These are phyloP conservation scores for Skeletonema menzelii DNA, from an alignment of 108 stramenopile genomes.

Conservation along the genomic window DNA sequence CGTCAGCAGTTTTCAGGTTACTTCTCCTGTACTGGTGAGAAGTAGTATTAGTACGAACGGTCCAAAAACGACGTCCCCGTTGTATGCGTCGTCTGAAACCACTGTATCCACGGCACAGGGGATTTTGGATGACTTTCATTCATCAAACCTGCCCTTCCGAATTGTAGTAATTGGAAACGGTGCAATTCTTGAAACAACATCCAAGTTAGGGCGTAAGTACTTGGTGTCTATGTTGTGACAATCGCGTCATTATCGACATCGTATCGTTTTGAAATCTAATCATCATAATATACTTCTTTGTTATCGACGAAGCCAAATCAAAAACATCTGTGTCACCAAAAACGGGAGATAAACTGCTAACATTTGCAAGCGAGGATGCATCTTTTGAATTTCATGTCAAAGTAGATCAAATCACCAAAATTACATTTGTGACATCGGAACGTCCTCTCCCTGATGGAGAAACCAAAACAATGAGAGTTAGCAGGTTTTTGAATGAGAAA, in stretches of 20 bases:
- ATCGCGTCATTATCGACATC: neutral
- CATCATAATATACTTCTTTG: neutral
- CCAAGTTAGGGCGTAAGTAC: conserved; percentile 26
- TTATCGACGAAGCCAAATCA: conserved; percentile 42
- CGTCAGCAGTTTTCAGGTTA: neutral
- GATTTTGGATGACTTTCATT: conserved; percentile 52
- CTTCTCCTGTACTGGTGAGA: neutral
- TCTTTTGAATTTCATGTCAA: conserved; percentile 85
- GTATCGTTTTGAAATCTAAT: neutral
- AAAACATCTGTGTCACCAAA: conserved; percentile 61
- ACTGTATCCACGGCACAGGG: conserved; percentile 10
- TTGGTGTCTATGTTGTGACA: neutral
- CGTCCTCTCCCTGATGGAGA: conserved; percentile 2
- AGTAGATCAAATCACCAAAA: conserved; percentile 54
- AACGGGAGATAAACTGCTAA: conserved; percentile 61
- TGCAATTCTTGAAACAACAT: conserved; percentile 84
- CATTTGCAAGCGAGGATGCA: conserved; percentile 73
- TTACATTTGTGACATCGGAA: conserved; percentile 51
- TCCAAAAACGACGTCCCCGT: neutral
- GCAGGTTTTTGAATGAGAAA: conserved; percentile 54
- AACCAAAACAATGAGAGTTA: conserved; percentile 49
- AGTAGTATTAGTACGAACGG: neutral
- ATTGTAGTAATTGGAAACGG: conserved; percentile 85
- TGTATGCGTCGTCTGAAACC: neutral
- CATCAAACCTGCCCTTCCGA: conserved; percentile 61